Evolutionary conservation across 305 asterid species (phyloP).

Genomic region (Lippia alba): DNA sequence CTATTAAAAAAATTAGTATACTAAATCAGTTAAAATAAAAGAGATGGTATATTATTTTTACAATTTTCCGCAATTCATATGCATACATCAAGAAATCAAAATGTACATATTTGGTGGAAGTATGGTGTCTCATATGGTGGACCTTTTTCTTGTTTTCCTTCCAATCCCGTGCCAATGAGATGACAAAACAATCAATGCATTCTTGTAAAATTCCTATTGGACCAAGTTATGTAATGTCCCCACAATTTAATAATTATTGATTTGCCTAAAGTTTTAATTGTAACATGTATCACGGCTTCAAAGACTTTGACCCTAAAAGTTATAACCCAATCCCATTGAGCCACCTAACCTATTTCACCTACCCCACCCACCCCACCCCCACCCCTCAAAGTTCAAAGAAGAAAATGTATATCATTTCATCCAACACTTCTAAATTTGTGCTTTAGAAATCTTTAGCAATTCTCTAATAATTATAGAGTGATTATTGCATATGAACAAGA

Average conservation of each 20-base stretch:
- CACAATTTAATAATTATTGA: slow-evolving; percentile 19
- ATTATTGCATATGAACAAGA: not conserved
- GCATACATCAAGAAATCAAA: not conserved
- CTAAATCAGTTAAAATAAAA: too few relatives aligned
- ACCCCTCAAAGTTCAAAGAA: too few relatives aligned
- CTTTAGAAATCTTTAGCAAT: not conserved
- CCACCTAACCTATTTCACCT: too few relatives aligned
- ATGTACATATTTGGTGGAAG: not conserved
- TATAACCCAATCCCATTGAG: slow-evolving; percentile 25
- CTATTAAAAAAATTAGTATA: too few relatives aligned
- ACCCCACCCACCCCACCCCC: too few relatives aligned
- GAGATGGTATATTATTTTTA: too few relatives aligned
- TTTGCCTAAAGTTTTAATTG: slow-evolving; percentile 23
- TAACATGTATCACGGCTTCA: slow-evolving; percentile 32
- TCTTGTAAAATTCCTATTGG: slow-evolving; percentile 34
- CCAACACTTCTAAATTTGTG: not conserved
- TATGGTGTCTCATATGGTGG: too few relatives aligned
- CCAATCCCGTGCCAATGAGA: slow-evolving; percentile 28
- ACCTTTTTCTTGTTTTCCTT: slow-evolving; percentile 18
- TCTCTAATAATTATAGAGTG: not conserved
- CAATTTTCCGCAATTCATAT: too few relatives aligned
- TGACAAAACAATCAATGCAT: slow-evolving; percentile 32
- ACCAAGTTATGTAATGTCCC: slow-evolving; percentile 32
- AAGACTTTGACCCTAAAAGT: slow-evolving; percentile 18
- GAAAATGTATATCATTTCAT: too few relatives aligned